phyloP scores from a whole-genome alignment of 129 eudicot genomes.

The Flaveria linearis region DNA sequence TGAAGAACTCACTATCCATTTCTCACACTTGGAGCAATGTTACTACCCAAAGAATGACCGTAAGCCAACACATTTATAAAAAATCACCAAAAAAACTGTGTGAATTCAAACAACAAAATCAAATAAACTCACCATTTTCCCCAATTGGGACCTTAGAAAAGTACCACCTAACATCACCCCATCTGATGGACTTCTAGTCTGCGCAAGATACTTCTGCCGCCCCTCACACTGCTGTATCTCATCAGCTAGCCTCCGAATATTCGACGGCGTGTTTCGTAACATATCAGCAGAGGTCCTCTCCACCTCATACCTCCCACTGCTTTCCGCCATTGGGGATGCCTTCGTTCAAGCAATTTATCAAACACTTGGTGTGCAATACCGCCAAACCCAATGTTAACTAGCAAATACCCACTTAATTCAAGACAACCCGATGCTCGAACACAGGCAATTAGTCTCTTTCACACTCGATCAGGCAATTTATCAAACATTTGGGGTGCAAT shows the following conservation, averaged over 20 bases:
- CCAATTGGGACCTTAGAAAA: slow-evolving; percentile 79
- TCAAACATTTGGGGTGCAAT: slow-evolving; percentile 35
- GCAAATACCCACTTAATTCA: slow-evolving; percentile 20
- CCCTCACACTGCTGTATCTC: slow-evolving; percentile 95
- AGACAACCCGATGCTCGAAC: not conserved
- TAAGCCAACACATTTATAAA: slow-evolving; percentile 12
- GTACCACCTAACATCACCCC: slow-evolving; percentile 98
- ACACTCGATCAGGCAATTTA: slow-evolving; percentile 21
- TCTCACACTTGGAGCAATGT: not conserved
- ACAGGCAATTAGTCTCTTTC: not conserved
- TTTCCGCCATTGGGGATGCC: slow-evolving; percentile 24
- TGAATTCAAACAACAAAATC: not conserved
- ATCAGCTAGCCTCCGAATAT: slow-evolving; percentile 73
- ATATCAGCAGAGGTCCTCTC: slow-evolving; percentile 55
- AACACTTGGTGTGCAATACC: slow-evolving; percentile 31
- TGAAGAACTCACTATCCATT: not conserved
- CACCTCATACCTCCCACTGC: slow-evolving; percentile 36
- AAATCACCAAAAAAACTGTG: not conserved
- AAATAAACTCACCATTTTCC: slow-evolving; percentile 59
- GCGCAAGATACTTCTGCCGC: slow-evolving; percentile 90
- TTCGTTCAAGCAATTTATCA: slow-evolving; percentile 33
- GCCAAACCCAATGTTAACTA: not conserved
- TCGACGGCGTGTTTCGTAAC: slow-evolving; percentile 84
- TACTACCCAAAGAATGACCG: slow-evolving; percentile 7
- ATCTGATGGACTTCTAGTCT: slow-evolving; percentile 83